Conservation (phyloP, 2,329 filamentous ascomycete species). For the Fusarium mundagurra region DNA sequence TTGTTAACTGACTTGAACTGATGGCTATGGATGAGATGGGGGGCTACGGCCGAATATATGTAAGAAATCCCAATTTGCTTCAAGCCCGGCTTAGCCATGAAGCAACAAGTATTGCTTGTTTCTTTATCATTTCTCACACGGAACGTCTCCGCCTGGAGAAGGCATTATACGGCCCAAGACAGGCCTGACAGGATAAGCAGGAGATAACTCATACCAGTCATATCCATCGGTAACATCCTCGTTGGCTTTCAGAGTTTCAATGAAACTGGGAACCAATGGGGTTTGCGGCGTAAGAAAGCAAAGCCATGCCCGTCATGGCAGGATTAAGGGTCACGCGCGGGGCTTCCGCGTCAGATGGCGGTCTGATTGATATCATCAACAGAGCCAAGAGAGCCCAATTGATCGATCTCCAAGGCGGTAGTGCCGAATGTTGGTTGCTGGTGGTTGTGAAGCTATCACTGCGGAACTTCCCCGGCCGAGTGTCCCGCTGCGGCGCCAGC, state of each 20-base stretch:
- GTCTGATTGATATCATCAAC: slow-evolving; percentile 42
- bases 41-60: slow-evolving; percentile 30
- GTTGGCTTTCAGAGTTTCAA: slow-evolving; percentile 15
- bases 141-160: slow-evolving; percentile 41
- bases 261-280: slow-evolving; percentile 30
- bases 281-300: slow-evolving; percentile 35
- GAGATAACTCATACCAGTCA: slow-evolving; percentile 5
- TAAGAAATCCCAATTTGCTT: slow-evolving; percentile 35
- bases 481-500: slow-evolving; percentile 47
- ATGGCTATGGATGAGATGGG: slow-evolving; percentile 7
- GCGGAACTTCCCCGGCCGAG: slow-evolving; percentile 46
- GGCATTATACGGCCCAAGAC: slow-evolving; percentile 42
- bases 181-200: slow-evolving; percentile 22
- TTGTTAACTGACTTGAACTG: slow-evolving; percentile 8
- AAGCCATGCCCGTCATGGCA: slow-evolving; percentile 34
- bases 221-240: slow-evolving; percentile 29
- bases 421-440: slow-evolving; percentile 37
- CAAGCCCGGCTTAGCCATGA: slow-evolving; percentile 37
- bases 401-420: slow-evolving; percentile 31
- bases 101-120: slow-evolving; percentile 17
- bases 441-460: slow-evolving; percentile 33
- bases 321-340: slow-evolving; percentile 38
- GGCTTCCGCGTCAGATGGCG: slow-evolving; percentile 38
- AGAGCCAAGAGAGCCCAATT: slow-evolving; percentile 24
- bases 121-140: slow-evolving; percentile 34